Evolutionary conservation across 768 basidiomycete species (phyloP).

Genomic region (Suillus variegatus): DNA sequence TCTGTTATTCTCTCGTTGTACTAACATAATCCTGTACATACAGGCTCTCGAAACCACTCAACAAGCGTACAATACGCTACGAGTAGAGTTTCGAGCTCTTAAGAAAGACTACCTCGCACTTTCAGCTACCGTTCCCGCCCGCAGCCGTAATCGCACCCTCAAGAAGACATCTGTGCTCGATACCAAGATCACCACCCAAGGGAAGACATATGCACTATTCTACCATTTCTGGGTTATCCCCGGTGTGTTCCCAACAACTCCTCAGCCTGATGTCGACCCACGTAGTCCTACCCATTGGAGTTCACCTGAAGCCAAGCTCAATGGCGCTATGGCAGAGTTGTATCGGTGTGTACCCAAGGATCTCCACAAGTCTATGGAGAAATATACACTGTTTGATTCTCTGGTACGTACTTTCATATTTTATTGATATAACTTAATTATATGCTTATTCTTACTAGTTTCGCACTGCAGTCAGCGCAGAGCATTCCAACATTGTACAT

Average conservation of each 20-base stretch:
- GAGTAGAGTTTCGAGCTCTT: not conserved
- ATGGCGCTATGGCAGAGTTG: not conserved
- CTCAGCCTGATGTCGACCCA: not conserved
- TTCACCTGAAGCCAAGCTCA: not conserved
- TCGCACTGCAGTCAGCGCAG: not conserved
- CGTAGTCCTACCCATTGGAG: not conserved
- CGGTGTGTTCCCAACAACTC: not conserved
- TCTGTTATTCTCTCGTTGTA: no score
- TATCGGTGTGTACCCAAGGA: not conserved
- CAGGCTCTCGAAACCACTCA: conserved; percentile 2
- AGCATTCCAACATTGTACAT: not conserved
- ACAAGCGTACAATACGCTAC: not conserved
- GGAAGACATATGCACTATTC: not conserved
- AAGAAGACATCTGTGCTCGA: not conserved
- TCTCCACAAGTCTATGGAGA: conserved; percentile 1
- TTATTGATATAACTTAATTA: no score
- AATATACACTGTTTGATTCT: not conserved
- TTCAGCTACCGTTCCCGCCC: not conserved
- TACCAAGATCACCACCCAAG: not conserved
- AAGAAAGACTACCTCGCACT: not conserved
- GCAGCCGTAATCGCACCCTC: not conserved
- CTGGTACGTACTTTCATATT: not conserved
- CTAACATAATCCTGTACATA: no score
- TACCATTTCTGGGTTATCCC: conserved; percentile 5
- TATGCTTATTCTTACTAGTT: not conserved